These are phyloP conservation scores for Ustilago esculenta DNA, from an alignment of 1,284 basidiomycete genomes.

Conservation along the genomic window DNA sequence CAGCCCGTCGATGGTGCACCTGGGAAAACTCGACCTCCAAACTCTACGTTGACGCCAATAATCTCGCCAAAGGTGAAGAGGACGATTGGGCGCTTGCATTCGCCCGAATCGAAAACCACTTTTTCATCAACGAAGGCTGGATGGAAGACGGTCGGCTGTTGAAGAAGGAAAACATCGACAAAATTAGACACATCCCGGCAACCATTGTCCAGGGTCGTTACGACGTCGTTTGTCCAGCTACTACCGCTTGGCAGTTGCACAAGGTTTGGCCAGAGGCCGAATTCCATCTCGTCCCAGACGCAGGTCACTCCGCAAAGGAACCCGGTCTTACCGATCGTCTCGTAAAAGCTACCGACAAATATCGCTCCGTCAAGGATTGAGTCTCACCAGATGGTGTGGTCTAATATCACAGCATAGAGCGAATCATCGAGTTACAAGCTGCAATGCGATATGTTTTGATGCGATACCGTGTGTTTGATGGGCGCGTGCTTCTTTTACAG, in stretches of 20 bases:
- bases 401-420: too few relatives aligned
- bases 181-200: slow-evolving; percentile 77
- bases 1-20: slow-evolving; percentile 80
- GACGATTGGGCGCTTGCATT: slow-evolving; percentile 72
- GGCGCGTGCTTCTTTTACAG: too few relatives aligned
- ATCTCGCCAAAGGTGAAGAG: slow-evolving; percentile 51
- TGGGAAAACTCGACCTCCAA: slow-evolving; percentile 65
- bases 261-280: slow-evolving; percentile 50
- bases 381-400: too few relatives aligned
- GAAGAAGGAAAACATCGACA: slow-evolving; percentile 83
- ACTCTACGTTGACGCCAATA: slow-evolving; percentile 57
- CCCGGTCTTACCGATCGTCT: slow-evolving; percentile 78
- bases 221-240: slow-evolving; percentile 70
- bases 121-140: slow-evolving; percentile 81
- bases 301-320: slow-evolving; percentile 88
- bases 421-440: too few relatives aligned
- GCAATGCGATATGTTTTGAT: neutral
- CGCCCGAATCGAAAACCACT: slow-evolving; percentile 91
- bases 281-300: slow-evolving; percentile 78
- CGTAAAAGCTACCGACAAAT: slow-evolving; percentile 72
- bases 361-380: slow-evolving; percentile 28
- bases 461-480: neutral
- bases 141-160: slow-evolving; percentile 89
- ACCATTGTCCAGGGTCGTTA: slow-evolving; percentile 80
- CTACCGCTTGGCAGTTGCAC: slow-evolving; percentile 66